Percentiles rank a stretch among this genome's conserved stretches.
Conservation (phyloP, 805 yeast genomes). For the Yamadazyma scolyti region DNA sequence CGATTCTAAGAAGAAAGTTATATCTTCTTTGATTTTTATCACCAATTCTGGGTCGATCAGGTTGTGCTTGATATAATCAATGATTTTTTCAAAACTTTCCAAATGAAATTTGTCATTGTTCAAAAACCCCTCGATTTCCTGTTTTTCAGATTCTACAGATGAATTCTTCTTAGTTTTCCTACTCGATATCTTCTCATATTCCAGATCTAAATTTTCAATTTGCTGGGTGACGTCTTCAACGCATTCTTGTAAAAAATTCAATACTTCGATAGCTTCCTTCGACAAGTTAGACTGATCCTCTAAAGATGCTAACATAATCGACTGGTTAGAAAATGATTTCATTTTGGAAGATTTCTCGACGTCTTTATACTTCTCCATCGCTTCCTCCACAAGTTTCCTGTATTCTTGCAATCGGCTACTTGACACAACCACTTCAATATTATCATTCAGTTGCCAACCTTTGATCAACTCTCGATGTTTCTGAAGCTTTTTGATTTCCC, state of each 20-base stretch:
- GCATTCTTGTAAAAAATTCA: constrained; percentile 27
- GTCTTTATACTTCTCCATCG: constrained; percentile 44
- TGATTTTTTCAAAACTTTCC: constrained; percentile 29
- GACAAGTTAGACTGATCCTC: constrained; percentile 27
- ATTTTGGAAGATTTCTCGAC: constrained; percentile 41
- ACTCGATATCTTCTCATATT: constrained; percentile 36
- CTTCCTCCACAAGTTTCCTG: constrained; percentile 39
- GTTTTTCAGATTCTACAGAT: constrained; percentile 37
- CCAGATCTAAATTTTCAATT: constrained; percentile 33
- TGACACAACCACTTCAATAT: constrained; percentile 22
- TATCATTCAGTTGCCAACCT: constrained; percentile 40
- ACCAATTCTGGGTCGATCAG: constrained; percentile 28
- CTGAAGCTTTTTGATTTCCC: constrained; percentile 43
- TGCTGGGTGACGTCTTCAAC: constrained; percentile 31
- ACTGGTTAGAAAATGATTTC: constrained; percentile 43
- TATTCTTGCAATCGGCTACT: constrained; percentile 31
- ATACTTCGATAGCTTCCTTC: constrained; percentile 31
- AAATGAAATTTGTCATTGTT: constrained; percentile 33
- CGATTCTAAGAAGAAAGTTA: constrained; percentile 32
- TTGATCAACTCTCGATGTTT: constrained; percentile 45
- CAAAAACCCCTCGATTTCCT: constrained; percentile 31
- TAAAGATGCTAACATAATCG: constrained; percentile 41
- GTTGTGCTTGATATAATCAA: constrained; percentile 24
- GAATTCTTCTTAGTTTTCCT: constrained; percentile 38
- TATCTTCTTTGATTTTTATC: constrained; percentile 36